A percentile compares a stretch with the other conserved stretches of the same genome.
Evolutionary conservation across 306 rosid species (phyloP).

Genomic region (Astragalus membranaceus): DNA sequence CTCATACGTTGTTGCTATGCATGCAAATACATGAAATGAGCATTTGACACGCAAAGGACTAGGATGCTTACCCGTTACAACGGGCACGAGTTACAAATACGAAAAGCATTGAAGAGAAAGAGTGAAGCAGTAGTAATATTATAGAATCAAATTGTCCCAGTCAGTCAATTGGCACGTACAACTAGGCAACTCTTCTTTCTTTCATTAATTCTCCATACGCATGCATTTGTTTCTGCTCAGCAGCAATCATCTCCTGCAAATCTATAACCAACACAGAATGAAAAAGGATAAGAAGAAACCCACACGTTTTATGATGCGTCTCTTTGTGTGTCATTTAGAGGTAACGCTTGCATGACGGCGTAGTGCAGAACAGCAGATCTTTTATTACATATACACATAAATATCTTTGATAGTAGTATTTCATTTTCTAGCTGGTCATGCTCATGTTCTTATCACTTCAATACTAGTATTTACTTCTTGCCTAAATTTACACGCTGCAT

Average conservation of each 20-base stretch:
- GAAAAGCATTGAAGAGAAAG: background rate
- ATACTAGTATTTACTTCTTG: slow-evolving; percentile 10
- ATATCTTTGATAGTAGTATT: no score
- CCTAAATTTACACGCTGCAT: slow-evolving; percentile 11
- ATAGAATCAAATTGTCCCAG: background rate
- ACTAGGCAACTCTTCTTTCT: slow-evolving; percentile 19
- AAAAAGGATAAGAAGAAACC: background rate
- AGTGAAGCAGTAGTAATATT: background rate
- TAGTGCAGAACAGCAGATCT: background rate
- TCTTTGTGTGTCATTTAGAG: background rate
- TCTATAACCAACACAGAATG: background rate
- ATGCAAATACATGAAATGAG: slow-evolving; percentile 21
- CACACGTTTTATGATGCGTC: background rate
- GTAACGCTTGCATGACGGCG: background rate
- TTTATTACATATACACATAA: background rate
- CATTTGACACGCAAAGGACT: slow-evolving; percentile 19
- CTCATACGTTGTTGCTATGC: background rate
- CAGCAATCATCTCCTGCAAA: background rate
- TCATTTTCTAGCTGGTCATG: background rate
- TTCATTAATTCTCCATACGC: background rate
- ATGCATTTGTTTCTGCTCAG: background rate
- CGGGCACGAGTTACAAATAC: background rate
- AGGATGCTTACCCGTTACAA: background rate
- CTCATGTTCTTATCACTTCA: background rate
- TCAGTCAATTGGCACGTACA: slow-evolving; percentile 35